These are phyloP conservation scores for Termitomyces sp. DNA, from an alignment of 768 basidiomycete species.

Conservation along the genomic window DNA sequence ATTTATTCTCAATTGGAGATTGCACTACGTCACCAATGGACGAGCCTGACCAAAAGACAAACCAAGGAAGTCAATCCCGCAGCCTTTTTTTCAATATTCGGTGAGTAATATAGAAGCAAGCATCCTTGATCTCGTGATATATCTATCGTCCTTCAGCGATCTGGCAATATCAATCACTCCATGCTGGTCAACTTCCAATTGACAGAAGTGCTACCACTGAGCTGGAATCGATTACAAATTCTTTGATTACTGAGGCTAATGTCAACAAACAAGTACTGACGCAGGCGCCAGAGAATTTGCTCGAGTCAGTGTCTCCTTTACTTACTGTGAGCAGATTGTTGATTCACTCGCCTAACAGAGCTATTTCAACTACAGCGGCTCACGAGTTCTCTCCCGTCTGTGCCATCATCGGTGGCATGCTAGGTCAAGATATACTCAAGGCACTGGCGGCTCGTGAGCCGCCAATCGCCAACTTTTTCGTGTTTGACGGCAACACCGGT, in stretches of 20 bases:
- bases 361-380: constrained; percentile 59
- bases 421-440: constrained; percentile 93
- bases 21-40: constrained; percentile 68
- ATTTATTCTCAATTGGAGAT: constrained; percentile 58
- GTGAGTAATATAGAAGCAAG: constrained; percentile 30
- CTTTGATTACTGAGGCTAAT: constrained; percentile 51
- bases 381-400: constrained; percentile 92
- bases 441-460: constrained; percentile 86
- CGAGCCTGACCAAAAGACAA: constrained; percentile 60
- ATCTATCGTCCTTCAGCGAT: constrained; percentile 42
- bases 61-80: constrained; percentile 83
- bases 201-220: constrained; percentile 41
- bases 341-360: constrained; percentile 33
- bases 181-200: constrained; percentile 53
- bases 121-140: background rate
- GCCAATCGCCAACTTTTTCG: constrained; percentile 89
- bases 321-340: background rate
- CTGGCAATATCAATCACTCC: constrained; percentile 73
- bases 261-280: constrained; percentile 66
- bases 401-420: constrained; percentile 90
- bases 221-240: constrained; percentile 59
- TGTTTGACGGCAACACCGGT: constrained; percentile 81
- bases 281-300: constrained; percentile 48
- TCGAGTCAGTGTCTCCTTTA: constrained; percentile 45
- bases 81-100: constrained; percentile 63